Conservation (phyloP, 129 eudicot species). For the Centaurea solstitialis region DNA sequence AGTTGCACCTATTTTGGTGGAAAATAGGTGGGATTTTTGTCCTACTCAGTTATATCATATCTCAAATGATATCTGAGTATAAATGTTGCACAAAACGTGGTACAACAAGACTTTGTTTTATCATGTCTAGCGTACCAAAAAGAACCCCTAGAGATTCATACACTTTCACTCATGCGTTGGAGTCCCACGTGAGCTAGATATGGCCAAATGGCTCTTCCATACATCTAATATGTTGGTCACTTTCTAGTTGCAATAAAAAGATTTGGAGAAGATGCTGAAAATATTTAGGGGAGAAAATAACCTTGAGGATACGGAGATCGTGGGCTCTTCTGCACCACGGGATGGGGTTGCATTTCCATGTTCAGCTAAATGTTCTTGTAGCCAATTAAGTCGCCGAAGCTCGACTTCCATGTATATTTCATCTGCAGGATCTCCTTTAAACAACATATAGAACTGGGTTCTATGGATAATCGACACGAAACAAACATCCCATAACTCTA, state of each 20-base stretch:
- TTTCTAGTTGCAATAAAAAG: not conserved
- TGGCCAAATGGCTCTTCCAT: too few relatives aligned
- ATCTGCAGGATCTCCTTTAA: slow-evolving; percentile 91
- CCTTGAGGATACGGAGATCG: slow-evolving; percentile 91
- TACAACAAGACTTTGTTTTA: not conserved
- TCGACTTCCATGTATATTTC: slow-evolving; percentile 95
- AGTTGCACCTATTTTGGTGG: too few relatives aligned
- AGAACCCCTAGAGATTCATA: not conserved
- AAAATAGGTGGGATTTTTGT: too few relatives aligned
- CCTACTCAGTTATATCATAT: not conserved
- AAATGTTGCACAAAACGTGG: not conserved
- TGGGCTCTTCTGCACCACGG: slow-evolving; percentile 72
- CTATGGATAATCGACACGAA: slow-evolving; percentile 89
- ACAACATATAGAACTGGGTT: slow-evolving; percentile 87
- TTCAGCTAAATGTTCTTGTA: slow-evolving; percentile 79
- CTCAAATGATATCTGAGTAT: not conserved
- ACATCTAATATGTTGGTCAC: not conserved
- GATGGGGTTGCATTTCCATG: slow-evolving; percentile 86
- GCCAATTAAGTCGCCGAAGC: slow-evolving; percentile 89
- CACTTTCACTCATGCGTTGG: too few relatives aligned
- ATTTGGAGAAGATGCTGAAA: not conserved
- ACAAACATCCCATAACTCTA: slow-evolving; percentile 91
- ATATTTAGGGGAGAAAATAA: slow-evolving; percentile 19
- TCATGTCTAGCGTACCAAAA: not conserved
- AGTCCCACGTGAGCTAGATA: too few relatives aligned